These are phyloP conservation scores for Rhynchospora pubera DNA, from an alignment of 176 grass and related monocot species.

Conservation along the genomic window DNA sequence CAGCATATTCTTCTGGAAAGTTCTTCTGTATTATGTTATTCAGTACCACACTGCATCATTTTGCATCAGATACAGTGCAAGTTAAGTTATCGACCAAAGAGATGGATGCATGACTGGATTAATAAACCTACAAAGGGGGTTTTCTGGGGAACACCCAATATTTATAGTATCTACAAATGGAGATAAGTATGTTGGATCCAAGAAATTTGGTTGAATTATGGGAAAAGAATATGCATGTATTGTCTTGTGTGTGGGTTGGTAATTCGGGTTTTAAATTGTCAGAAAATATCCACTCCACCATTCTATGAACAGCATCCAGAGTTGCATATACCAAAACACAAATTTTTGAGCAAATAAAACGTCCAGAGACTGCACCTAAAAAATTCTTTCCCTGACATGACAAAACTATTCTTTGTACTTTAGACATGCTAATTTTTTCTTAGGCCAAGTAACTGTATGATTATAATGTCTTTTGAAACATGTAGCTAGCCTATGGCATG, in stretches of 20 bases:
- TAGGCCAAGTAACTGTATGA: too few species aligned
- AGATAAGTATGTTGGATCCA: neutral
- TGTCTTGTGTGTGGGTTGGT: neutral
- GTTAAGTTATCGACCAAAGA: conserved; percentile 9
- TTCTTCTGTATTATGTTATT: conserved; percentile 91
- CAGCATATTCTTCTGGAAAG: conserved; percentile 87
- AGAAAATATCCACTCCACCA: neutral
- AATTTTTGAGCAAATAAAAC: neutral
- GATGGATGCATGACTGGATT: conserved; percentile 11
- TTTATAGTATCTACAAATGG: neutral
- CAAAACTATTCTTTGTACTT: neutral
- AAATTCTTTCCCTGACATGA: neutral
- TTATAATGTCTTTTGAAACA: too few species aligned
- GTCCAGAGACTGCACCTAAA: neutral
- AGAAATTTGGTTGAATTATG: neutral
- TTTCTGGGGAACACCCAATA: neutral
- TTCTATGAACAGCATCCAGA: neutral
- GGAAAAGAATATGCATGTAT: neutral
- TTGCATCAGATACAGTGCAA: neutral
- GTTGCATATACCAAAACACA: neutral
- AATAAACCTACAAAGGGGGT: neutral
- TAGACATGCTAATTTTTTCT: neutral
- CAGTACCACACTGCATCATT: conserved; percentile 76
- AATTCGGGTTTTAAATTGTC: neutral
- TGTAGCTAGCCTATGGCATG: too few species aligned